Base-by-base conservation (phyloP, 441 rosid genomes). In the Eruca vesicaria region DNA sequence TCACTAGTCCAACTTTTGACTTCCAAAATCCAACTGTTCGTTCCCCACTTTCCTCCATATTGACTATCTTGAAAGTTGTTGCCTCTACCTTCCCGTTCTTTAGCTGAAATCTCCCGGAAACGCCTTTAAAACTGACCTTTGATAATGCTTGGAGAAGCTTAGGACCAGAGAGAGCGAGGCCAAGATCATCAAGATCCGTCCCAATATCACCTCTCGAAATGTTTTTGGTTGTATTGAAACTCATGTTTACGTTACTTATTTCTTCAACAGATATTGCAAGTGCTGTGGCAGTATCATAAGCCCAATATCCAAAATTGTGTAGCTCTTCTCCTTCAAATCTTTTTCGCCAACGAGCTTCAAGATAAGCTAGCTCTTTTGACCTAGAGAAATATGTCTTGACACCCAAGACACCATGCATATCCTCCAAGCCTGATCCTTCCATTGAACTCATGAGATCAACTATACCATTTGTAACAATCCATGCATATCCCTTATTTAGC, bases 371-470 rank as follows among this genome's bases (percentile, higher is more conserved):
- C 64, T 79, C 72, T 41, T 63, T 63, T 0, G 93, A 74, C n/a
- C 62, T 38, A 0, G 83, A 83, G 63, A 86, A 57, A 55, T 85
- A 82, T 48, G 86, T 77, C 76, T 18, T 67, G n/a, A 90, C 79
- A 2, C 91, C 94, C 19, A 92, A 12, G 5, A 84, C 86, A 3
- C 96, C 94, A 45, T 86, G 88, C 83, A 85, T 82, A 0, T 89
- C 63, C 16, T 77, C 79, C n/a, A 80, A 18, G 50, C 68, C 52
- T n/a, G 68, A 28, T 5, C 21, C 50, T 8, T 68, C 55, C 52
- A 73, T n/a, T 2, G 69, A 26, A 29, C 36, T 76, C 77, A 84
- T 59, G 3, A 33, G 59, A 59, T 78, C 66, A 26, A 81, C 66
- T 48, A 89, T 73, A 4, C 86, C 84, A 70, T 84, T 82, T 2